Evolutionary conservation across 441 rosid genomes (phyloP).

Genomic region (Theobroma grandiflorum): DNA sequence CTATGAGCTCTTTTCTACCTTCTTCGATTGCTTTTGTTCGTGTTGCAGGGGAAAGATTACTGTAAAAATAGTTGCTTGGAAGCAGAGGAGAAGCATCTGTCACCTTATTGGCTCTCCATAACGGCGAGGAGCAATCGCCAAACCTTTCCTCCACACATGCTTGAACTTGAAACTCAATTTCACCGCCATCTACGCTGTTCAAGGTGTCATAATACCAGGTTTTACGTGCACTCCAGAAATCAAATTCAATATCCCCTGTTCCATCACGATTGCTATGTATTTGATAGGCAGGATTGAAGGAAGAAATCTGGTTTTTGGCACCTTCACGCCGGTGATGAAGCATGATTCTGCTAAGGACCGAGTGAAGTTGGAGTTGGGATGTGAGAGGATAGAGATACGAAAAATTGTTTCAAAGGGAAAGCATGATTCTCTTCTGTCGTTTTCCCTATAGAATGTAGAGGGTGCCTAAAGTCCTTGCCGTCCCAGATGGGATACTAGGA

Average conservation of each 20-base stretch:
- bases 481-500: slow-evolving; percentile 22
- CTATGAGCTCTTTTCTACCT: slow-evolving; percentile 61
- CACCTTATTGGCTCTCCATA: slow-evolving; percentile 25
- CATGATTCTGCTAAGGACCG: not conserved
- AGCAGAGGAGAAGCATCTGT: slow-evolving; percentile 38
- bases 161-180: slow-evolving; percentile 25
- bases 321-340: not conserved
- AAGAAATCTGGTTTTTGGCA: slow-evolving; percentile 11
- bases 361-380: no score
- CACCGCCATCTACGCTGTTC: not conserved
- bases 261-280: not conserved
- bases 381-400: not conserved
- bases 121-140: slow-evolving; percentile 20
- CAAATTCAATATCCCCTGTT: slow-evolving; percentile 37
- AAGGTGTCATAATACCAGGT: not conserved
- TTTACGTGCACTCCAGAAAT: slow-evolving; percentile 38
- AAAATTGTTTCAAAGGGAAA: not conserved
- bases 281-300: slow-evolving; percentile 12
- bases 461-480: slow-evolving; percentile 43
- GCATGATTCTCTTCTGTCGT: not conserved
- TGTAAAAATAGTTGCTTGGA: slow-evolving; percentile 28
- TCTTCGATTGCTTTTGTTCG: slow-evolving; percentile 39
- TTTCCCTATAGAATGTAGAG: not conserved
- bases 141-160: slow-evolving; percentile 21
- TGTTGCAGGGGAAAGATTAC: slow-evolving; percentile 27